Conservation (phyloP, 345 rosid genomes). For the Salix caprea region DNA sequence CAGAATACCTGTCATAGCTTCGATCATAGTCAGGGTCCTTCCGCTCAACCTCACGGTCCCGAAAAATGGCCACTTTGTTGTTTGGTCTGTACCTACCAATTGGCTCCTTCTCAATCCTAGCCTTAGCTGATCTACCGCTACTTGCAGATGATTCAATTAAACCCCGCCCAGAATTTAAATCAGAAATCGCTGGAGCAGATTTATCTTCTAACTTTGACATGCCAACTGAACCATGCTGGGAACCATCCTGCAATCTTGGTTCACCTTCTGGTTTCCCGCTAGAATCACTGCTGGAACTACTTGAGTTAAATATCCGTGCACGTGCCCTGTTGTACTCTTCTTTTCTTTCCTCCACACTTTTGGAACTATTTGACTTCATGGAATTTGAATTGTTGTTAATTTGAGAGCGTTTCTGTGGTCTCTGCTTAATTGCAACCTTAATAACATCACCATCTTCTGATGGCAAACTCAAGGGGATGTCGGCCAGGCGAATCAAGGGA, state of each 20-base stretch:
- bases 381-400: slow-evolving; percentile 31
- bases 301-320: slow-evolving; percentile 63
- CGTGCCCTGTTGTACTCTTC: slow-evolving; percentile 81
- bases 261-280: slow-evolving; percentile 44
- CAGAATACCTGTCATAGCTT: slow-evolving; percentile 57
- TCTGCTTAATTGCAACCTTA: slow-evolving; percentile 73
- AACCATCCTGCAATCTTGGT: slow-evolving; percentile 38
- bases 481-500: slow-evolving; percentile 62
- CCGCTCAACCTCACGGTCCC: slow-evolving; percentile 69
- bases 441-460: slow-evolving; percentile 45
- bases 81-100: slow-evolving; percentile 46
- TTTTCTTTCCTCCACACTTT: slow-evolving; percentile 81
- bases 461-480: slow-evolving; percentile 65
- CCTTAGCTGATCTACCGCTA: slow-evolving; percentile 47
- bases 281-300: slow-evolving; percentile 31
- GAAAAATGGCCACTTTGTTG: slow-evolving; percentile 69
- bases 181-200: slow-evolving; percentile 34
- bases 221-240: slow-evolving; percentile 33
- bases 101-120: slow-evolving; percentile 63
- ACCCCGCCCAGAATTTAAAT: slow-evolving; percentile 40
- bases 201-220: slow-evolving; percentile 48
- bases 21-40: slow-evolving; percentile 85
- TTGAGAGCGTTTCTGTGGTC: slow-evolving; percentile 55
- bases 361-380: slow-evolving; percentile 41
- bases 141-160: slow-evolving; percentile 48